Evolutionary conservation across 2,329 filamentous ascomycete species (phyloP), one percentile per base, ranked within the genome.

Genomic region (Epichloe festucae): DNA sequence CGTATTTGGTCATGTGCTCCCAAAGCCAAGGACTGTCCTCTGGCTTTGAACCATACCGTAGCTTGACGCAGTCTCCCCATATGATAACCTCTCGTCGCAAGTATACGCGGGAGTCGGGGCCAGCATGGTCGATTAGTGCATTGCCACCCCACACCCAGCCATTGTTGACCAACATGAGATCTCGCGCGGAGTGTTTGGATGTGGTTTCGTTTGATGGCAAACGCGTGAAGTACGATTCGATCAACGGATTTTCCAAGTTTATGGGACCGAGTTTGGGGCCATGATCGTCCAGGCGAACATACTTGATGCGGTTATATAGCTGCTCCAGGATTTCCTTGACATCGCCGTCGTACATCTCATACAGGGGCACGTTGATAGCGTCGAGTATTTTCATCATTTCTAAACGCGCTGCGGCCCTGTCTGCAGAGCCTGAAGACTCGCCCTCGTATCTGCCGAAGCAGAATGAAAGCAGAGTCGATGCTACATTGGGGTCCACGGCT

Each of bases 121-220:
- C 94, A 34, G 93, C 93, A 62, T 97, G 93, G 70, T 98, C 93
- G 43, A 88, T 78, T 68, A 97, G 78, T 1, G 93, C 91, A 69
- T 97, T 94, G 5, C 91, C 91, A 53, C 88, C 91, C 93, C 93
- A 98, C 8, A 98, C 90, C 93, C 93, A 98, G 43, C 93, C 93
- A 63, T 98, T 98, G 69, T 97, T 97, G 41, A 84, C 90, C 49
- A 98, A 71, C 2, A 88, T 87, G 45, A 95, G 75, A 43, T 89
- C 84, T 52, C 84, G 84, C 1, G 82, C 76, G 52, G 82, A 82
- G 62, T 94, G 85, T 61, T 87, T 83, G 55, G 81, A 76, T 0
- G 93, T 95, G 11, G 76, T 80, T 11, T 85, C 80, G 60, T 95
- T 95, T 34, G 78, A 65, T 1, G 90, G 87, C 41, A 98, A 74